Evolutionary conservation across 441 rosid species (phyloP).

Genomic region (Erodium chrysanthum): DNA sequence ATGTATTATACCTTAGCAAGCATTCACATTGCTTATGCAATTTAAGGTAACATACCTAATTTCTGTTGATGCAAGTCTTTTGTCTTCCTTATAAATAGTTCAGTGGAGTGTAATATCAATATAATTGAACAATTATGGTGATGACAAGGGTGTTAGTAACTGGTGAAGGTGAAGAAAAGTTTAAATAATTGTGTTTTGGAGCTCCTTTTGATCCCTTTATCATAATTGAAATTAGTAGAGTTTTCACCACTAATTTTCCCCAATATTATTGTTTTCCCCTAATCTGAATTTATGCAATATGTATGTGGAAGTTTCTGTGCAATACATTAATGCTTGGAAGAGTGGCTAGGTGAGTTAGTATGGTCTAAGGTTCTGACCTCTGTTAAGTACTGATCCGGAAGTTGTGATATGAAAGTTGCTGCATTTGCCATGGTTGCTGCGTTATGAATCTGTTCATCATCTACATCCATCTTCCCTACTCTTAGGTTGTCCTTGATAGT

Average conservation of each 20-base stretch:
- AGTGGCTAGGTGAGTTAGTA: not conserved
- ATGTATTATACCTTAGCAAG: not conserved
- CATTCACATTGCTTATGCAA: not conserved
- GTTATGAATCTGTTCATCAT: constrained; percentile 34
- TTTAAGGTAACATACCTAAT: too few relatives aligned
- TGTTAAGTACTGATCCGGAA: constrained; percentile 47
- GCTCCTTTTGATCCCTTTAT: not conserved
- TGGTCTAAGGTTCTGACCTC: constrained; percentile 29
- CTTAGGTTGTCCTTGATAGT: constrained; percentile 47
- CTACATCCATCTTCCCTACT: constrained; percentile 50
- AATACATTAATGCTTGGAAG: not conserved
- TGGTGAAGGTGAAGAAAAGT: not conserved
- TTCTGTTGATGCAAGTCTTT: too few relatives aligned
- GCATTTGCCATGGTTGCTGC: constrained; percentile 59
- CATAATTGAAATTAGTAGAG: not conserved
- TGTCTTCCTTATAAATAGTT: too few relatives aligned
- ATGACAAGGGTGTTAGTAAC: not conserved
- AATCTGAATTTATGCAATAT: not conserved
- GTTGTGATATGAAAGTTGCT: constrained; percentile 40
- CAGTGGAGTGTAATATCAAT: not conserved
- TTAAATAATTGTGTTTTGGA: not conserved
- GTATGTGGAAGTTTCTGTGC: not conserved
- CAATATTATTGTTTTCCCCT: not conserved
- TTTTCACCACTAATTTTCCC: not conserved
- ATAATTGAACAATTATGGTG: not conserved